Evolutionary conservation across 2,329 filamentous ascomycete genomes (phyloP).

Genomic region (Calonectria montana): DNA sequence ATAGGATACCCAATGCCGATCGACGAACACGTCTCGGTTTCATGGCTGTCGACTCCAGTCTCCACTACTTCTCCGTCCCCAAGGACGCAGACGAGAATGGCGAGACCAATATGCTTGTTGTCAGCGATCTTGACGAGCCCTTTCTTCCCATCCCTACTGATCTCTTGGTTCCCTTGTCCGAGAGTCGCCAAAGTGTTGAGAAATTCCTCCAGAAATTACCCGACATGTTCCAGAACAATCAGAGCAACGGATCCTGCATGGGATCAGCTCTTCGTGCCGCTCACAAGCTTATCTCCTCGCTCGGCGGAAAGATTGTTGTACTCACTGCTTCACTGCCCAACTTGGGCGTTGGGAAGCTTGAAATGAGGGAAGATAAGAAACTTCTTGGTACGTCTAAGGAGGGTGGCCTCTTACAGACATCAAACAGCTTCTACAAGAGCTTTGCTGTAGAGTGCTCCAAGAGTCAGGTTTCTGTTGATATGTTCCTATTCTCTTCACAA

Average conservation of each 20-base stretch:
- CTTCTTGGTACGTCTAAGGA: constrained; percentile 94
- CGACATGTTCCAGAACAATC: constrained; percentile 96
- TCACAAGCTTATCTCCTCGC: constrained; percentile 93
- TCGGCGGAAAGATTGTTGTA: constrained; percentile 95
- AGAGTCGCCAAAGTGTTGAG: constrained; percentile 92
- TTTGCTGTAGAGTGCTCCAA: constrained; percentile 99
- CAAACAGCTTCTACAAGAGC: constrained; percentile 97
- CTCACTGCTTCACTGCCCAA: constrained; percentile 92
- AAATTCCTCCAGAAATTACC: constrained; percentile 91
- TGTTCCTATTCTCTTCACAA: constrained; percentile 96
- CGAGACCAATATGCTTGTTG: constrained; percentile 91
- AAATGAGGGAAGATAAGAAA: constrained; percentile 97
- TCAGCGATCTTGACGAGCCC: constrained; percentile 95
- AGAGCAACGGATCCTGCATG: constrained; percentile 91
- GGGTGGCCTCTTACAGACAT: constrained; percentile 86
- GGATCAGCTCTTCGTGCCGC: constrained; percentile 92
- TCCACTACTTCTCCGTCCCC: constrained; percentile 96
- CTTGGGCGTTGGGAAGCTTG: constrained; percentile 87
- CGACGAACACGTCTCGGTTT: constrained; percentile 93
- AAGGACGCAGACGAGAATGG: constrained; percentile 86
- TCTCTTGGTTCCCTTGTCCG: constrained; percentile 87
- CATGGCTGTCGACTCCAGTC: constrained; percentile 91
- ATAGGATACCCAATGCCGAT: constrained; percentile 98
- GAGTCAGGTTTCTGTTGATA: constrained; percentile 97
- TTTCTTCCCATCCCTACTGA: constrained; percentile 95